Base-by-base conservation (phyloP, 2,329 filamentous ascomycete genomes). In the Calonectria pteridis region DNA sequence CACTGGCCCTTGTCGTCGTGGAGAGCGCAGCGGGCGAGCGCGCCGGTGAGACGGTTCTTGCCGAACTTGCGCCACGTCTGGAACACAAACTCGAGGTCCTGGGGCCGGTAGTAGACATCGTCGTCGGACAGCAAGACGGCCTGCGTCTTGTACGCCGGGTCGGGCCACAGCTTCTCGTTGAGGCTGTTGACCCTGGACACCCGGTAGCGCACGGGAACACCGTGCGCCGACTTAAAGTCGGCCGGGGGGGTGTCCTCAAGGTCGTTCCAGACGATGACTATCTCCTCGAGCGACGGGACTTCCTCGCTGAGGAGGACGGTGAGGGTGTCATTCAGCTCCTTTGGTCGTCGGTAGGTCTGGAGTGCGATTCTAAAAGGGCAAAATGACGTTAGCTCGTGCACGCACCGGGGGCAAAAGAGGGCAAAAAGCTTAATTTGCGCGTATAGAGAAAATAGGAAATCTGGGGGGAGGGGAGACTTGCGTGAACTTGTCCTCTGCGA, bases 11-110 rank as follows among this genome's bases (percentile, higher is more conserved):
- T 69, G 7, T 73, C 66, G 29, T 80, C 77, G n/a, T 78, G 70
- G 1, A 72, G 72, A 6, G 81, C 77, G 71, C 84, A 86, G 23
- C 84, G 84, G 4, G 84, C 79, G 10, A 86, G 81, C 1, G 83
- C 84, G 1, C 84, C 84, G 0, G 81, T 81, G 40, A 86, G 75
- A 29, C 84, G 77, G 64, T 83, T 73, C 35, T 76, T 81, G 53
- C 84, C 84, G 40, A 84, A 84, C 67, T 83, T 81, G 73, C 84
- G 84, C 84, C 84, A 86, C n/a, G 81, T 78, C 64, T 86, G 84
- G 67, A 86, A 86, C 26, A 81, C 83, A 20, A 84, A 86, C n/a
- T 86, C 84, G 18, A 86, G 81, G 59, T 86, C 84, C 3, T 75
- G 63, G n/a, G 84, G 84, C 26, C 81, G 77, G 75, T 84, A 86